Conservation (phyloP, 1,139 yeast species). For the Geotrichum citri-aurantii region DNA sequence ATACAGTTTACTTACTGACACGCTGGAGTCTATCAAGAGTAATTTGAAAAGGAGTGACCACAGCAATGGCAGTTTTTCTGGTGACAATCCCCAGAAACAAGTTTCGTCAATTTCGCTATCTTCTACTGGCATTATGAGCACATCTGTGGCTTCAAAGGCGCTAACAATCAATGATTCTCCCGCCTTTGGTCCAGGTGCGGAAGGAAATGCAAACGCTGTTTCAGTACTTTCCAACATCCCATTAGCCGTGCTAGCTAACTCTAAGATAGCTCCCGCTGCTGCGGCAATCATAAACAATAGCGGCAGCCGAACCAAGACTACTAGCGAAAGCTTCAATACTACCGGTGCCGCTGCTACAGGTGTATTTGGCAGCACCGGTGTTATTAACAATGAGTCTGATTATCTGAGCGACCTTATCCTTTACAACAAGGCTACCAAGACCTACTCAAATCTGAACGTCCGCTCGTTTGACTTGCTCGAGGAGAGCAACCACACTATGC, state of each 20-base stretch:
- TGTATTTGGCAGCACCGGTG: not conserved
- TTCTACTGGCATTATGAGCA: not conserved
- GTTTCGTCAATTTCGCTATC: not conserved
- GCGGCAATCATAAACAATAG: not conserved
- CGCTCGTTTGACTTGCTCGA: constrained; percentile 63
- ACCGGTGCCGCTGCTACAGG: not conserved
- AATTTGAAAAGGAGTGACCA: not conserved
- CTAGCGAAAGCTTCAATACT: not conserved
- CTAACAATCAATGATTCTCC: not conserved
- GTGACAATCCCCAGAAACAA: not conserved
- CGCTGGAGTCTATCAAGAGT: constrained; percentile 23
- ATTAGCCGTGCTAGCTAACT: constrained; percentile 9
- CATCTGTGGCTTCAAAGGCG: not conserved
- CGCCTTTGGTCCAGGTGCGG: not conserved
- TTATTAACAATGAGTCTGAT: constrained; percentile 17
- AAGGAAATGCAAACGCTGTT: not conserved
- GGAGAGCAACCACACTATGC: constrained; percentile 51
- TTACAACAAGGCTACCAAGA: constrained; percentile 33
- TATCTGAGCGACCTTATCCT: constrained; percentile 34
- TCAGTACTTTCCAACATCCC: constrained; percentile 4
- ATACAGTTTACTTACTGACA: constrained; percentile 27
- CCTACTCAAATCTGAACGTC: constrained; percentile 36
- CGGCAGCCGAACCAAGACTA: not conserved
- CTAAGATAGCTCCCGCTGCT: not conserved
- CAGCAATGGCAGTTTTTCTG: not conserved